Percentiles rank a stretch among this genome's conserved stretches.
phyloP scores from a whole-genome alignment of 768 basidiomycete genomes.

The Megacollybia marginata region DNA sequence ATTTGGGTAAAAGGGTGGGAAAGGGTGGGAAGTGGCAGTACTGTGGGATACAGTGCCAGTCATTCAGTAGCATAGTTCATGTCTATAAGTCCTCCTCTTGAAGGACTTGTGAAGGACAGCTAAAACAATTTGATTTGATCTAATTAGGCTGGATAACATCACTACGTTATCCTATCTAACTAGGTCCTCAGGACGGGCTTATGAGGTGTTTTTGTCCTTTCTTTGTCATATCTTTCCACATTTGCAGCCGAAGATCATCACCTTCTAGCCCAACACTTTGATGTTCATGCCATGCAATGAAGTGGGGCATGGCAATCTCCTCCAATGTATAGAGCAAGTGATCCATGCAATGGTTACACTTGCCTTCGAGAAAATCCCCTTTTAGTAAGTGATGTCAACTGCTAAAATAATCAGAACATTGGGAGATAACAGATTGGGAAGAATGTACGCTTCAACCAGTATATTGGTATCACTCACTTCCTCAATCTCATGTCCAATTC shows the following conservation, averaged over 20 bases:
- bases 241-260: not conserved
- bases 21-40: too few species aligned
- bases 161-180: too few species aligned
- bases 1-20: too few species aligned
- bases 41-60: too few species aligned
- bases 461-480: slow-evolving; percentile 5
- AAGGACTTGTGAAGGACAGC: too few species aligned
- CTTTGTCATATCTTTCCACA: not conserved
- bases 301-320: not conserved
- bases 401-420: too few species aligned
- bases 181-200: too few species aligned
- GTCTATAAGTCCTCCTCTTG: too few species aligned
- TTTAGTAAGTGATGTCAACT: slow-evolving; percentile 8
- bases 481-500: not conserved
- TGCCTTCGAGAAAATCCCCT: slow-evolving; percentile 5
- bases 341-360: slow-evolving; percentile 3
- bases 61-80: too few species aligned
- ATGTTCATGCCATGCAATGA: slow-evolving; percentile 1
- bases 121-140: too few species aligned
- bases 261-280: slow-evolving; percentile 1
- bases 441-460: slow-evolving; percentile 1
- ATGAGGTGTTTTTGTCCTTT: not conserved
- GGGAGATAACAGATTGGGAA: too few species aligned
- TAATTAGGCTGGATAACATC: too few species aligned
- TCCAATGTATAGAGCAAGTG: slow-evolving; percentile 1